Conservation (phyloP, 2,329 filamentous ascomycete species). For the Sporothrix euskadiensis region DNA sequence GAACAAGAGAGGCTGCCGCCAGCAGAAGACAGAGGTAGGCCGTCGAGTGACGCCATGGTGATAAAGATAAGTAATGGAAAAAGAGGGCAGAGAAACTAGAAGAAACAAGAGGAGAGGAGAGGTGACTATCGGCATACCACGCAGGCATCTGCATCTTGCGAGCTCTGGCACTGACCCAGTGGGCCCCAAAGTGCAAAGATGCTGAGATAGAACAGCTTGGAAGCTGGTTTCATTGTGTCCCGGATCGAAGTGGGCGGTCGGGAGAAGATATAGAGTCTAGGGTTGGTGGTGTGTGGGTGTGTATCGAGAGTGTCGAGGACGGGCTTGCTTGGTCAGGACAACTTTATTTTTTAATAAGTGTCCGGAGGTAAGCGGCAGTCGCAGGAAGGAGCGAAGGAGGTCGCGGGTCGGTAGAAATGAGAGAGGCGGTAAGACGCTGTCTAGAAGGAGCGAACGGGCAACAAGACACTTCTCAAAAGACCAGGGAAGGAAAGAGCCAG, state of each 20-base stretch:
- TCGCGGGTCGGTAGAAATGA: constrained; percentile 18
- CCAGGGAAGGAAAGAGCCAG: not conserved
- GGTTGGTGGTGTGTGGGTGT: not conserved
- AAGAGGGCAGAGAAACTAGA: constrained; percentile 24
- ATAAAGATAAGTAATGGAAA: constrained; percentile 27
- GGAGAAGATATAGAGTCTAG: constrained; percentile 17
- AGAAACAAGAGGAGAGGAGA: constrained; percentile 32
- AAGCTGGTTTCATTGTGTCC: constrained; percentile 53
- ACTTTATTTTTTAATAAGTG: constrained; percentile 8
- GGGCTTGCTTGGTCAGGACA: not conserved
- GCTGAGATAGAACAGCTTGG: constrained; percentile 57
- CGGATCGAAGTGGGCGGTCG: not conserved
- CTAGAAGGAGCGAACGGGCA: constrained; percentile 13
- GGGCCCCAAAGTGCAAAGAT: constrained; percentile 58
- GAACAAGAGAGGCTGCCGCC: constrained; percentile 19
- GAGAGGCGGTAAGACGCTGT: not conserved
- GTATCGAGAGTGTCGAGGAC: not conserved
- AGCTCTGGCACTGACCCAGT: constrained; percentile 48
- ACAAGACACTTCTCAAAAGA: not conserved
- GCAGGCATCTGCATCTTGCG: constrained; percentile 49
- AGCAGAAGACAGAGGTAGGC: constrained; percentile 26
- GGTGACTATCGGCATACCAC: constrained; percentile 48
- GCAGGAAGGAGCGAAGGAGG: not conserved
- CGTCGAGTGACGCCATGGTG: constrained; percentile 27
- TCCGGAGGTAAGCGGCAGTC: constrained; percentile 7